phyloP scores from a whole-genome alignment of 805 yeast species.

The Candida michaelii region DNA sequence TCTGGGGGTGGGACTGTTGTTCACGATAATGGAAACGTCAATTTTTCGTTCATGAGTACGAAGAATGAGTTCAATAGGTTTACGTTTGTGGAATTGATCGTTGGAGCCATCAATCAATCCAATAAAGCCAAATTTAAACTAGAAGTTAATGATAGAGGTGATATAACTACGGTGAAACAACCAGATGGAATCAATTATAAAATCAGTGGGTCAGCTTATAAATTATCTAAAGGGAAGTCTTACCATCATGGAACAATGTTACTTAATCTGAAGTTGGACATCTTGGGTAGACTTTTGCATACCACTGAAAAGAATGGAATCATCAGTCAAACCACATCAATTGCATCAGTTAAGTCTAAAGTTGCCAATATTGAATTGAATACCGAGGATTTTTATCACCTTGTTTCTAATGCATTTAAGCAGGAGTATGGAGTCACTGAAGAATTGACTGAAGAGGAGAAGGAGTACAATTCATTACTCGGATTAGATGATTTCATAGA shows the following conservation, averaged over 20 bases:
- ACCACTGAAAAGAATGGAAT: conserved; percentile 42
- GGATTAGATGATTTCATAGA: conserved; percentile 32
- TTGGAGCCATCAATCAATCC: conserved; percentile 25
- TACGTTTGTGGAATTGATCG: conserved; percentile 50
- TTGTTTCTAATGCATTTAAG: conserved; percentile 43
- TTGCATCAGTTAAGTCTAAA: conserved; percentile 78
- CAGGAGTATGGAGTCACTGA: conserved; percentile 23
- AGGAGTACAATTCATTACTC: conserved; percentile 32
- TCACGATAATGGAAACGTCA: conserved; percentile 87
- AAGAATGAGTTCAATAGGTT: conserved; percentile 63
- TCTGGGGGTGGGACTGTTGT: conserved; percentile 98
- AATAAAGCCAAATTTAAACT: conserved; percentile 26
- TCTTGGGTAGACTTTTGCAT: conserved; percentile 58
- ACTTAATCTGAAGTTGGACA: conserved; percentile 60
- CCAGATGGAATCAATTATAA: conserved; percentile 42
- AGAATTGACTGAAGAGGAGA: conserved; percentile 17
- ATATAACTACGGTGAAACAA: conserved; percentile 51
- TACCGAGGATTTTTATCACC: conserved; percentile 45
- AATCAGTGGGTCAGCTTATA: conserved; percentile 92
- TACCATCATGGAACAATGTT: conserved; percentile 98
- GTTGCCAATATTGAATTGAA: conserved; percentile 63
- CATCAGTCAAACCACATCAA: conserved; percentile 50
- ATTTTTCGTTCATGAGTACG: conserved; percentile 77
- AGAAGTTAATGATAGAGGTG: conserved; percentile 73
- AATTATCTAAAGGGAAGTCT: conserved; percentile 75